Base-by-base conservation (phyloP, 345 rosid genomes). In the Linum lewisii region DNA sequence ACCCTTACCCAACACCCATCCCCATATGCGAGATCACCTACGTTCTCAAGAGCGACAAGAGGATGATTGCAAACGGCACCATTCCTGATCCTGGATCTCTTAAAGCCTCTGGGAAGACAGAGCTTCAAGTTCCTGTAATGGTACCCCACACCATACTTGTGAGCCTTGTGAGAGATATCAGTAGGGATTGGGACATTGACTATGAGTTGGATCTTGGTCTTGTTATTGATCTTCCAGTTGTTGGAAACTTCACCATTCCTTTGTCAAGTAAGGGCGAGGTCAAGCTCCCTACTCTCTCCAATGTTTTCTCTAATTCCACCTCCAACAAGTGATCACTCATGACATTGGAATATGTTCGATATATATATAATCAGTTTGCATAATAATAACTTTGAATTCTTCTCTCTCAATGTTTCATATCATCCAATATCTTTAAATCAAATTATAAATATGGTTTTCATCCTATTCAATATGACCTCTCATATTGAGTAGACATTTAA, bases 151-250 rank as follows among this genome's bases (percentile, higher is more conserved):
- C 77, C 64, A 63, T 87, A 59, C 60, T 90, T 59, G 68, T 84
- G 67, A 85, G 85, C 67, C 72, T 90, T 68, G 86, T 65, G 63
- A 78, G 50, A 61, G 97, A 90, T 77, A 60, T 87, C 0, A 78
- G 77, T 3, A 42, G 51, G 37, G 96, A 90, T 54, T 84, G 97
- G 96, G 97, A 90, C 76, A 85, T 90, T n/a, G 97, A 90, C 63
- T 90, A 90, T 62, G 79, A 75, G 64, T 65, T 90, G 51, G 78
- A 84, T 29, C 23, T 90, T 60, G 84, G 82, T 19, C 81, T 90
- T 57, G 71, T 75, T 65, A 65, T 90, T 54, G 97, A 90, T 59
- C 74, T 90, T 45, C 97, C 97, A 11, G 47, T 90, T 55, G 13
- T 87, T 15, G 97, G 97, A 13, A 63, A 85, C 63, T 59, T 90